Evolutionary conservation across 495 filamentous ascomycete genomes (phyloP).

Genomic region (Hyphodiscus hymeniophilus): DNA sequence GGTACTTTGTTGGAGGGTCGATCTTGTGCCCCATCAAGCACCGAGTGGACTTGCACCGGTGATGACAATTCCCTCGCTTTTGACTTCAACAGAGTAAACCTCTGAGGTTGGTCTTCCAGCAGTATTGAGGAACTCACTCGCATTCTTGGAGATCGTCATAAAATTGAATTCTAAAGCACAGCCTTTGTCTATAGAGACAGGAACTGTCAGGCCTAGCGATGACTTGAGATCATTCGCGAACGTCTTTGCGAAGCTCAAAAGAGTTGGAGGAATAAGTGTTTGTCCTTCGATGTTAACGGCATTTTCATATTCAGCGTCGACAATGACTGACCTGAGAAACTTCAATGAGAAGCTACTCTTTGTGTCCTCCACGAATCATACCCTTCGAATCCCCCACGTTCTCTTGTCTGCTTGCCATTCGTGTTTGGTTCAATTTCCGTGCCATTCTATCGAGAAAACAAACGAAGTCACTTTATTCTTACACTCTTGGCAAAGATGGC

Average conservation of each 20-base stretch:
- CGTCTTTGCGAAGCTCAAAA: slow-evolving; percentile 33
- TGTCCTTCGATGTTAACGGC: slow-evolving; percentile 30
- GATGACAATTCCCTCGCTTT: slow-evolving; percentile 30
- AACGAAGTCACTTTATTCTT: too few species aligned
- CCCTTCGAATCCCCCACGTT: slow-evolving; percentile 26
- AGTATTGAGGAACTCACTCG: slow-evolving; percentile 32
- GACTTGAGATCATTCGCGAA: slow-evolving; percentile 33
- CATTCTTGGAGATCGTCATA: slow-evolving; percentile 32
- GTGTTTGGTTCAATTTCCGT: too few species aligned
- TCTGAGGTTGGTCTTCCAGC: slow-evolving; percentile 35
- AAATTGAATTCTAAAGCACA: slow-evolving; percentile 30
- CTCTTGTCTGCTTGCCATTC: too few species aligned
- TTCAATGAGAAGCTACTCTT: slow-evolving; percentile 24
- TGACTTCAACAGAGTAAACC: slow-evolving; percentile 36
- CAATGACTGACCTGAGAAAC: slow-evolving; percentile 29
- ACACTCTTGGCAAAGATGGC: too few species aligned
- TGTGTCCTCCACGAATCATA: slow-evolving; percentile 27
- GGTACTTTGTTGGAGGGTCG: slow-evolving; percentile 38
- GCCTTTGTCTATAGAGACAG: slow-evolving; percentile 15
- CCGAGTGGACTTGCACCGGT: slow-evolving; percentile 42
- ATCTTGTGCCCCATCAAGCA: slow-evolving; percentile 44
- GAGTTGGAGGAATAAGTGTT: slow-evolving; percentile 40
- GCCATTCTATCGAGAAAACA: too few species aligned
- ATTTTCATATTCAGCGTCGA: slow-evolving; percentile 32
- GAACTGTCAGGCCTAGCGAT: slow-evolving; percentile 23